phyloP scores from a whole-genome alignment of 805 yeast species.

The Candida arabinofermentans region DNA sequence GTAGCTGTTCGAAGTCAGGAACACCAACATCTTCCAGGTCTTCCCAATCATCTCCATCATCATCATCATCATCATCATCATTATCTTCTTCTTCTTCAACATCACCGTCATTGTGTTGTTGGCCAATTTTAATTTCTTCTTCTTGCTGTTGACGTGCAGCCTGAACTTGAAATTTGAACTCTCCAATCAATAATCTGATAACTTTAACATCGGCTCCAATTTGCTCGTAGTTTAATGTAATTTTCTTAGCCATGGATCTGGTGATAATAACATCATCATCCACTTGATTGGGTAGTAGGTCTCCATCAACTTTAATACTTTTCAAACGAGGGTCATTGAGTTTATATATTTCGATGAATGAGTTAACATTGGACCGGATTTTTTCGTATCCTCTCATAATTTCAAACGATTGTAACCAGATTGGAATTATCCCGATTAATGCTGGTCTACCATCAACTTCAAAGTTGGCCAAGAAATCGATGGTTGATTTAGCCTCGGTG shows the following conservation, averaged over 20 bases:
- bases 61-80: constrained; percentile 31
- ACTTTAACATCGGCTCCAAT: constrained; percentile 71
- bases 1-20: constrained; percentile 58
- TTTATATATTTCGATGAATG: constrained; percentile 63
- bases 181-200: constrained; percentile 63
- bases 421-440: constrained; percentile 55
- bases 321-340: constrained; percentile 53
- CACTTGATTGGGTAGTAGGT: constrained; percentile 53
- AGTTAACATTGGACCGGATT: constrained; percentile 63
- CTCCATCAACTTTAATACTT: constrained; percentile 67
- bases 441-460: constrained; percentile 34
- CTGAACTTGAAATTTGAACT: constrained; percentile 59
- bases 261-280: constrained; percentile 66
- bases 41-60: constrained; percentile 60
- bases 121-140: background rate
- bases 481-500: constrained; percentile 56
- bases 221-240: constrained; percentile 60
- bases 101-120: constrained; percentile 38
- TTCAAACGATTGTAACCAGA: constrained; percentile 84
- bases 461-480: constrained; percentile 53
- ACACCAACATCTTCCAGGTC: constrained; percentile 66
- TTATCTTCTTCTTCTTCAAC: constrained; percentile 8
- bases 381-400: constrained; percentile 73
- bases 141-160: constrained; percentile 5
- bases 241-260: constrained; percentile 71